Conservation (phyloP, 106 monocot genomes). For the Allium fistulosum region DNA sequence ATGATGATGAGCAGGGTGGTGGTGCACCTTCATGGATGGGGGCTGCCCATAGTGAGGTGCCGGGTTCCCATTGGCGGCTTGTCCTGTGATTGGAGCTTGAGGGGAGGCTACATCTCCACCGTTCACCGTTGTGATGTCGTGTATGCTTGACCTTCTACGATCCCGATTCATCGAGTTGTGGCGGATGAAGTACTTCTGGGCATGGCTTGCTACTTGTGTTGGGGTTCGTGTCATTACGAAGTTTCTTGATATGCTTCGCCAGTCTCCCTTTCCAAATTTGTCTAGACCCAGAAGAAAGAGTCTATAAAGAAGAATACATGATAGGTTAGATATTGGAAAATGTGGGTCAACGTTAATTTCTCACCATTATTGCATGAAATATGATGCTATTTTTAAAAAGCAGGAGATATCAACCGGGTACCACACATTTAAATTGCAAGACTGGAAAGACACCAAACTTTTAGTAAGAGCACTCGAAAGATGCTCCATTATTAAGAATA, state of each 20-base stretch:
- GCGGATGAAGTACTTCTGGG: slow-evolving; percentile 94
- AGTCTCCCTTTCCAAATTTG: slow-evolving; percentile 92
- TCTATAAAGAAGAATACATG: slow-evolving; percentile 12
- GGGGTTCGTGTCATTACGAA: slow-evolving; percentile 83
- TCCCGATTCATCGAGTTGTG: slow-evolving; percentile 84
- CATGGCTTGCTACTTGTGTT: slow-evolving; percentile 91
- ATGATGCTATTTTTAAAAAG: no score
- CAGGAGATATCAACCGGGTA: no score
- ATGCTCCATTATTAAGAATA: no score
- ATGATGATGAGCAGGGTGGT: slow-evolving; percentile 9
- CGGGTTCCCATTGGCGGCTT: slow-evolving; percentile 10
- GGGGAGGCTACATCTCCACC: slow-evolving; percentile 34
- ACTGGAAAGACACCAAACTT: no score
- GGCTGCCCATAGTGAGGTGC: slow-evolving; percentile 6
- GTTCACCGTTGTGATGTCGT: slow-evolving; percentile 73
- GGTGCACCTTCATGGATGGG: slow-evolving; percentile 14
- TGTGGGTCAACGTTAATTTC: no score
- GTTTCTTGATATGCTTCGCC: slow-evolving; percentile 96
- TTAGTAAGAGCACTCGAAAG: no score
- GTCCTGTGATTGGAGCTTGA: slow-evolving; percentile 43
- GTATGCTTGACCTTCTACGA: slow-evolving; percentile 79
- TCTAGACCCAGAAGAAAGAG: slow-evolving; percentile 79
- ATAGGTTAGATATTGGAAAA: no score
- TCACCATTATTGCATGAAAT: no score
- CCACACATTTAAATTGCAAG: no score